phyloP scores from a whole-genome alignment of 2,329 filamentous ascomycete species.

The Apiospora koreana region DNA sequence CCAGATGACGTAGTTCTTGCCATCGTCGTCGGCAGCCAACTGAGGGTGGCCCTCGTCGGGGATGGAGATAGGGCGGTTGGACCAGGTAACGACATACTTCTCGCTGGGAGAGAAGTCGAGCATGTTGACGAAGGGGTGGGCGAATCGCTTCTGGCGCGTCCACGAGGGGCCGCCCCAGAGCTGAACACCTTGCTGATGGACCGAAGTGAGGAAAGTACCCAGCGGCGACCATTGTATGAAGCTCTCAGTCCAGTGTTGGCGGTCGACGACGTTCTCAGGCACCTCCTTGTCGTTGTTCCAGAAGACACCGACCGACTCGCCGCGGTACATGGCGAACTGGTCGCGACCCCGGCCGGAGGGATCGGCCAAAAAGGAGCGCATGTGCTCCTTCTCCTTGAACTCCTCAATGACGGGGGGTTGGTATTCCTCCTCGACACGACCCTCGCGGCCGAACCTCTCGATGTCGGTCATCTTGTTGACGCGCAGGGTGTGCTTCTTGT shows the following conservation, averaged over 20 bases:
- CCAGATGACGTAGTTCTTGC: conserved; percentile 99
- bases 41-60: conserved; percentile 83
- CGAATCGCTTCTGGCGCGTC: conserved; percentile 88
- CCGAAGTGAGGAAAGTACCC: conserved; percentile 90
- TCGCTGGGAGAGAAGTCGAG: conserved; percentile 94
- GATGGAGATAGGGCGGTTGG: conserved; percentile 87
- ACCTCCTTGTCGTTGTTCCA: conserved; percentile 97
- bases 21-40: conserved; percentile 90
- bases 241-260: conserved; percentile 95
- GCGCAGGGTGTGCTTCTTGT: conserved; percentile 93
- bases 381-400: conserved; percentile 90
- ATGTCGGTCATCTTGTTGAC: conserved; percentile 99
- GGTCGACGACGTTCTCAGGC: conserved; percentile 87
- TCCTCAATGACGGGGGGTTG: conserved; percentile 76
- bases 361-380: conserved; percentile 91
- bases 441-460: conserved; percentile 92
- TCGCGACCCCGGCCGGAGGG: conserved; percentile 78
- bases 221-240: conserved; percentile 98
- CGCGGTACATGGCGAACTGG: conserved; percentile 93
- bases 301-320: conserved; percentile 89
- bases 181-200: conserved; percentile 95
- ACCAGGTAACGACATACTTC: conserved; percentile 96
- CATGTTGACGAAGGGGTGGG: conserved; percentile 92
- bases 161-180: conserved; percentile 93
- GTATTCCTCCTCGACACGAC: conserved; percentile 90